phyloP scores from a whole-genome alignment of 208 protist genomes.

The Ichthyophonus hoferi region DNA sequence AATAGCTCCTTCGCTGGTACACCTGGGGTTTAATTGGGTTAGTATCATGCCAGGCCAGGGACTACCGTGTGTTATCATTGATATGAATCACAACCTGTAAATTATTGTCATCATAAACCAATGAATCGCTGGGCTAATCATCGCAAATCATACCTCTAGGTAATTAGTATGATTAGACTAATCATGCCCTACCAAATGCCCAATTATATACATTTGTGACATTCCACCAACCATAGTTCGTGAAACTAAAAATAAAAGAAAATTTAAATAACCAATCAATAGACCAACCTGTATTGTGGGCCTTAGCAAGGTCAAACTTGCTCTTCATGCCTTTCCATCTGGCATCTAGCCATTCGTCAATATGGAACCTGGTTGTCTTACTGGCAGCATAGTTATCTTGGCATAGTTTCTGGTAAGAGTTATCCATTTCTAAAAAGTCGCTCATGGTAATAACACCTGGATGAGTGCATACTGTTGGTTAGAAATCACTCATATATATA shows the following conservation, averaged over 20 bases:
- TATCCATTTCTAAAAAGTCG: neutral
- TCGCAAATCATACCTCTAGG: too few relatives aligned
- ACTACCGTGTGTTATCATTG: too few relatives aligned
- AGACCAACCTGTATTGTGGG: neutral
- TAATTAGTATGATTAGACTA: too few relatives aligned
- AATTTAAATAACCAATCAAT: neutral
- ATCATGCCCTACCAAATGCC: too few relatives aligned
- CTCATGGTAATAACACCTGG: constrained; percentile 11
- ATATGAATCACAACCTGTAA: too few relatives aligned
- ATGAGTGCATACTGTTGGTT: neutral
- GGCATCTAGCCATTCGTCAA: constrained; percentile 30
- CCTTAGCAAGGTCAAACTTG: neutral
- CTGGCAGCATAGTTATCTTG: constrained; percentile 13
- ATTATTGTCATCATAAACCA: too few relatives aligned
- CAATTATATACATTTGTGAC: too few relatives aligned
- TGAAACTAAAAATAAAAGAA: neutral
- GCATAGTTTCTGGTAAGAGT: constrained; percentile 22
- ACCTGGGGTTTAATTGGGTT: neutral
- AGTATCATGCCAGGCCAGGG: too few relatives aligned
- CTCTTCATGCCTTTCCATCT: constrained; percentile 29
- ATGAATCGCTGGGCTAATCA: too few relatives aligned
- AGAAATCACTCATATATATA: too few relatives aligned
- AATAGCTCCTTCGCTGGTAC: neutral
- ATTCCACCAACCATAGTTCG: too few relatives aligned
- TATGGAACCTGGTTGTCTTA: constrained; percentile 16